phyloP scores from a whole-genome alignment of 106 monocot genomes.

The Allium cepa region DNA sequence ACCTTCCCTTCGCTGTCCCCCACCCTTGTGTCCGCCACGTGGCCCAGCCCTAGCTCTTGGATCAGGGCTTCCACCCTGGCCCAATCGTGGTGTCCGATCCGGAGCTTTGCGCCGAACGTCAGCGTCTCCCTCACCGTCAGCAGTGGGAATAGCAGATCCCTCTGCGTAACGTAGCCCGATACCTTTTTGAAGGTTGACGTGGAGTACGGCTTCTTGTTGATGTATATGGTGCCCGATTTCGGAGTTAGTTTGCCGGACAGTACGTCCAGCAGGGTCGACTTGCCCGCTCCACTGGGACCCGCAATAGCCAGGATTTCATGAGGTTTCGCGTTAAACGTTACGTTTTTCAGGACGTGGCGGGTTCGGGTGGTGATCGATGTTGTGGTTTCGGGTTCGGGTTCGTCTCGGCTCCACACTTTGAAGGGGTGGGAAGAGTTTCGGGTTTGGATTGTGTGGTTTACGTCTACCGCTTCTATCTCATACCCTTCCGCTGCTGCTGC shows the following conservation, averaged over 20 bases:
- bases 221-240: constrained; percentile 13
- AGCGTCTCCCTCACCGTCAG: constrained; percentile 86
- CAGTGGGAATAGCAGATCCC: constrained; percentile 73
- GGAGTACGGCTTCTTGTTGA: constrained; percentile 31
- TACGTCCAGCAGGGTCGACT: constrained; percentile 76
- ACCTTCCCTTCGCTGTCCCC: constrained; percentile 16
- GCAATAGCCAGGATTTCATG: constrained; percentile 78
- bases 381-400: not conserved
- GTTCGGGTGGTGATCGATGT: not conserved
- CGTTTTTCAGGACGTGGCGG: constrained; percentile 54
- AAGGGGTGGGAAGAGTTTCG: constrained; percentile 14
- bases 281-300: constrained; percentile 94
- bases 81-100: constrained; percentile 19
- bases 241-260: constrained; percentile 52
- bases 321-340: constrained; percentile 57
- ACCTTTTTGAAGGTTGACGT: constrained; percentile 24
- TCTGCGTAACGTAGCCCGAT: constrained; percentile 69
- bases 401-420: constrained; percentile 37
- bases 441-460: constrained; percentile 50
- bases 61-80: constrained; percentile 38
- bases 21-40: constrained; percentile 35
- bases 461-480: constrained; percentile 56
- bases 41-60: constrained; percentile 47
- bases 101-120: constrained; percentile 50
- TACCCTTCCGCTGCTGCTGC: constrained; percentile 16